Base-by-base conservation (phyloP, 2,329 filamentous ascomycete genomes). In the Alternaria gansuensis region DNA sequence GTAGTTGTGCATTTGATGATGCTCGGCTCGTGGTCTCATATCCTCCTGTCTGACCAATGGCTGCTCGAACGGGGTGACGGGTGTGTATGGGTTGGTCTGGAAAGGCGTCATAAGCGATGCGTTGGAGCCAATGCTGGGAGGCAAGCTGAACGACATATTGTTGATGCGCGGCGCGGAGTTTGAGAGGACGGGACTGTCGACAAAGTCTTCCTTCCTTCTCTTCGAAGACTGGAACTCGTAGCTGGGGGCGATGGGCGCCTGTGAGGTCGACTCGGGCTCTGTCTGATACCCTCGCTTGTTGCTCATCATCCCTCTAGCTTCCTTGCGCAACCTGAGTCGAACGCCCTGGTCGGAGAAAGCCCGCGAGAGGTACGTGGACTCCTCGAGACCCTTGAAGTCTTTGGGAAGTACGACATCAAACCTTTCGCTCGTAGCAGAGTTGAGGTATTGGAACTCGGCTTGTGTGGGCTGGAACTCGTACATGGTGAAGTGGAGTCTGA, bases 261-360 rank as follows among this genome's bases (percentile, higher is more conserved):
- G 44, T 7, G 31, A 34, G 21, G 29, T 34, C 9, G 44, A 23
- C 44, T 48, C 44, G n/a, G 60, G 49, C 13, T 59, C 64, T 50
- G 61, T 57, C n/a, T 60, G 61, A 41, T 64, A 69, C 7, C 54
- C 34, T 40, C 73, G 64, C 59, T 74, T 75, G 50, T 59, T 66
- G 24, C 66, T 66, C 61, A 71, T 70, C 58, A 71, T 67, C 11
- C 69, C 67, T 36, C 91, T 84, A 43, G 91, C 90, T 76, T 96
- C 92, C 75, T 96, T 96, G 54, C 92, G 87, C 45, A 96, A 83
- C 51, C 92, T 85, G 31, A 97, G 81, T 51, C 92, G 88, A 13
- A 96, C 91, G 8, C 93, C 93, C 74, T 96, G 92, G 69, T 96
- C 92, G 64, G 90, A 90, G 76, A 97, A 94, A 0, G 90, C 88